phyloP scores from a whole-genome alignment of 441 rosid genomes.

The Euphorbia celastroides region DNA sequence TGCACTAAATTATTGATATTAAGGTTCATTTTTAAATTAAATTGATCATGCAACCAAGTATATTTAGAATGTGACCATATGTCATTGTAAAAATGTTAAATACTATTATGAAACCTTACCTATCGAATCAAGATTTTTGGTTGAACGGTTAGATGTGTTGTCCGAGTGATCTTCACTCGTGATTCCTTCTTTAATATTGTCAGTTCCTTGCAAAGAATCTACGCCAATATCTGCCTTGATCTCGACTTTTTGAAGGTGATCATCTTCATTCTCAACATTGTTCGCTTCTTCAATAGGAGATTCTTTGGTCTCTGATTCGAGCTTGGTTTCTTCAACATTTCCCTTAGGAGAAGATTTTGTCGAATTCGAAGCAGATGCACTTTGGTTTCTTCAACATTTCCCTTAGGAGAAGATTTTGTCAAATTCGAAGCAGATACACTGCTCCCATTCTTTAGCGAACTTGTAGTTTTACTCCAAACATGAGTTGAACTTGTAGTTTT shows the following conservation, averaged over 20 bases:
- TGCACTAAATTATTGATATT: background rate
- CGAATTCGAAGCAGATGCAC: conserved; percentile 7
- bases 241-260: conserved; percentile 15
- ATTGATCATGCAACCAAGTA: background rate
- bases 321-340: conserved; percentile 15
- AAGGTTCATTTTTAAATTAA: no score
- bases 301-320: conserved; percentile 17
- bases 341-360: background rate
- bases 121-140: background rate
- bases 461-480: background rate
- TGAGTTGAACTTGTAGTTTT: no score
- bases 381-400: conserved; percentile 11
- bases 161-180: background rate
- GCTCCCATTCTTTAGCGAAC: conserved; percentile 12
- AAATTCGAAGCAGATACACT: conserved; percentile 8
- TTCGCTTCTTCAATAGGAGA: conserved; percentile 12
- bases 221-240: background rate
- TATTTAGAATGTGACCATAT: background rate
- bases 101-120: background rate
- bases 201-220: conserved; percentile 4
- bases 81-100: background rate
- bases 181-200: conserved; percentile 1
- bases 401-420: background rate
- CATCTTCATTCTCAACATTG: background rate
- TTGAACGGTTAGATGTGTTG: background rate